phyloP scores from a whole-genome alignment of 1,284 basidiomycete genomes.

The Fomes fomentarius region DNA sequence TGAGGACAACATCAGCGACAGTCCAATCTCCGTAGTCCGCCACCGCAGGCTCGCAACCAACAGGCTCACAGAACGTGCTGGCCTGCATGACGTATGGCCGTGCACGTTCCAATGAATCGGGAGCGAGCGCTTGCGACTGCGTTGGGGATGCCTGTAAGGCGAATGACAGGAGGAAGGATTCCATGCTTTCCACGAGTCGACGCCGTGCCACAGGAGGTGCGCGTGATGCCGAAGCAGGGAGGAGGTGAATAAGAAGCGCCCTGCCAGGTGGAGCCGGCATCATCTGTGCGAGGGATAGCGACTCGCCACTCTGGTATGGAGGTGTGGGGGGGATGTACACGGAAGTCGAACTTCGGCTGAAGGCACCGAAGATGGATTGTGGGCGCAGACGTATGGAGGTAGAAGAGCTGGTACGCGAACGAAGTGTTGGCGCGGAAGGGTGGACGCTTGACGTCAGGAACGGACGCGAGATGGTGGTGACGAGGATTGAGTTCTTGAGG shows the following conservation, averaged over 20 bases:
- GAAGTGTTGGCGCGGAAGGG: constrained; percentile 6
- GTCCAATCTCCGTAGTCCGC: constrained; percentile 34
- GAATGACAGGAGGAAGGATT: constrained; percentile 41
- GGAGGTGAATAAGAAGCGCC: constrained; percentile 38
- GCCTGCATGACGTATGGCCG: constrained; percentile 38
- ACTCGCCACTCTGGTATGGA: constrained; percentile 20
- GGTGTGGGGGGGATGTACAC: constrained; percentile 28
- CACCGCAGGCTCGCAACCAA: constrained; percentile 24
- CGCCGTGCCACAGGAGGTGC: constrained; percentile 23
- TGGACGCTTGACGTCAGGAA: constrained; percentile 36
- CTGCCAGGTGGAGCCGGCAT: constrained; percentile 19
- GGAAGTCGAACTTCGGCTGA: constrained; percentile 25
- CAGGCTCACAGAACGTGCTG: constrained; percentile 32
- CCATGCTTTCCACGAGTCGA: constrained; percentile 39
- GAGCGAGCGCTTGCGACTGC: neutral
- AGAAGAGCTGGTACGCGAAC: constrained; percentile 16
- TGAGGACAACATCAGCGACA: constrained; percentile 40
- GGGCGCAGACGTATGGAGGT: constrained; percentile 14
- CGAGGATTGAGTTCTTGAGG: constrained; percentile 46
- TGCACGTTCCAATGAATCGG: constrained; percentile 27
- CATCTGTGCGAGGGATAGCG: constrained; percentile 24
- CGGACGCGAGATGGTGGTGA: constrained; percentile 45
- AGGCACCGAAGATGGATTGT: constrained; percentile 21
- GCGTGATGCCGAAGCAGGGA: constrained; percentile 28
- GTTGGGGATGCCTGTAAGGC: constrained; percentile 17